A percentile compares a stretch with the other conserved stretches of the same genome.
These are phyloP conservation scores for Picea abies DNA, from an alignment of 83 land plant genomes.

Conservation along the genomic window DNA sequence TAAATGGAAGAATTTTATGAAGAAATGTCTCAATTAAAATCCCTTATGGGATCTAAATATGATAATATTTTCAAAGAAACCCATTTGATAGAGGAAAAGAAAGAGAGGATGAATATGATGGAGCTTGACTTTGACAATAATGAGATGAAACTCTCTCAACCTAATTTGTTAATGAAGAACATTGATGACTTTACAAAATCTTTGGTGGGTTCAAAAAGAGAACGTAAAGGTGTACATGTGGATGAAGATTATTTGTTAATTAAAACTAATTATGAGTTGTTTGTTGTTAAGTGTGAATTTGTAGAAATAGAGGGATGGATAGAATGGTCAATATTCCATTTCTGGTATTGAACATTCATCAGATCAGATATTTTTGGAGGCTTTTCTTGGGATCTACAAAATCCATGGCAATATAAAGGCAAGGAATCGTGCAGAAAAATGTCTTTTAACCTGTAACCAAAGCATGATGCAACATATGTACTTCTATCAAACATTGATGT, in stretches of 20 bases:
- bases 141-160: slow-evolving; percentile 50
- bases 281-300: slow-evolving; percentile 23
- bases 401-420: too few relatives aligned
- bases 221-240: slow-evolving; percentile 18
- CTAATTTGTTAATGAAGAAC: slow-evolving; percentile 44
- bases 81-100: slow-evolving; percentile 48
- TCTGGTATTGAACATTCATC: too few relatives aligned
- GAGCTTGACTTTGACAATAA: slow-evolving; percentile 43
- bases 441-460: too few relatives aligned
- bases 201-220: slow-evolving; percentile 34
- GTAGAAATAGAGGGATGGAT: too few relatives aligned
- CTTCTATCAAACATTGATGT: too few relatives aligned
- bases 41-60: slow-evolving; percentile 47
- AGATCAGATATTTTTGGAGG: too few relatives aligned
- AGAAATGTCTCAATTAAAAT: slow-evolving; percentile 41
- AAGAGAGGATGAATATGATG: slow-evolving; percentile 35
- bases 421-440: too few relatives aligned
- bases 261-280: slow-evolving; percentile 22
- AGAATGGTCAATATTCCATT: too few relatives aligned
- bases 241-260: slow-evolving; percentile 21
- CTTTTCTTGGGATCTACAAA: too few relatives aligned
- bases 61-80: slow-evolving; percentile 54
- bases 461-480: too few relatives aligned
- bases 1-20: slow-evolving; percentile 42
- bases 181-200: slow-evolving; percentile 57